These are phyloP conservation scores for Saccharomyces paradoxus DNA, from an alignment of 805 yeast species.

Conservation along the genomic window DNA sequence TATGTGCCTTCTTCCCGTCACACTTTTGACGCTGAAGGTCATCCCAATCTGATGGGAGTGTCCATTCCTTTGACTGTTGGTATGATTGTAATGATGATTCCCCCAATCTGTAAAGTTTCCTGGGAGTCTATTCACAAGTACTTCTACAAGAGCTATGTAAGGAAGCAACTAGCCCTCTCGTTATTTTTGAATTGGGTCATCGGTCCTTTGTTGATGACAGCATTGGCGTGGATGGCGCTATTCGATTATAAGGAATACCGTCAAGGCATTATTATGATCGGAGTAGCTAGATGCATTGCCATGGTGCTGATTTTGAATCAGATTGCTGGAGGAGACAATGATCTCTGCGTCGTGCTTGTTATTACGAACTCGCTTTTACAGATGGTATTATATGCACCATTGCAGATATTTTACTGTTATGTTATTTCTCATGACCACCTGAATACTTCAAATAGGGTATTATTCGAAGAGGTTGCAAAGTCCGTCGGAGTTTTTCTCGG, in stretches of 20 bases:
- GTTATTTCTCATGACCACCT: constrained; percentile 22
- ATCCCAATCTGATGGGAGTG: constrained; percentile 32
- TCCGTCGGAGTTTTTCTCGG: constrained; percentile 49
- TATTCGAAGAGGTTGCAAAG: constrained; percentile 38
- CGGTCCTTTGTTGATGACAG: constrained; percentile 51
- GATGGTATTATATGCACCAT: constrained; percentile 45
- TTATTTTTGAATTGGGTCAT: constrained; percentile 46
- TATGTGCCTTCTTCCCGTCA: constrained; percentile 33
- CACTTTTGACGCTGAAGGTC: constrained; percentile 27
- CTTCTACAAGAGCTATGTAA: constrained; percentile 15
- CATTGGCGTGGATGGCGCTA: constrained; percentile 44
- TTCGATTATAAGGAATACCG: constrained; percentile 43
- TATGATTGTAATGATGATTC: constrained; percentile 48
- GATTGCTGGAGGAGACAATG: constrained; percentile 44
- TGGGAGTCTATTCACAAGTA: constrained; percentile 38
- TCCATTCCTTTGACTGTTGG: constrained; percentile 44
- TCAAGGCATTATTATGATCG: constrained; percentile 50
- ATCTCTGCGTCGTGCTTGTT: constrained; percentile 46
- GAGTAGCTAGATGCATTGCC: constrained; percentile 53
- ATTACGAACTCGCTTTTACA: constrained; percentile 44
- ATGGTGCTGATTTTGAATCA: constrained; percentile 56
- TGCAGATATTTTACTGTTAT: constrained; percentile 40
- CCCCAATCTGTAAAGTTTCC: constrained; percentile 46
- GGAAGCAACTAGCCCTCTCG: constrained; percentile 33
- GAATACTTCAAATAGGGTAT: constrained; percentile 10